Percentiles rank a stretch among this genome's conserved stretches.
These are phyloP conservation scores for Pyricularia sp. DNA, from an alignment of 2,329 filamentous ascomycete species.

Conservation along the genomic window DNA sequence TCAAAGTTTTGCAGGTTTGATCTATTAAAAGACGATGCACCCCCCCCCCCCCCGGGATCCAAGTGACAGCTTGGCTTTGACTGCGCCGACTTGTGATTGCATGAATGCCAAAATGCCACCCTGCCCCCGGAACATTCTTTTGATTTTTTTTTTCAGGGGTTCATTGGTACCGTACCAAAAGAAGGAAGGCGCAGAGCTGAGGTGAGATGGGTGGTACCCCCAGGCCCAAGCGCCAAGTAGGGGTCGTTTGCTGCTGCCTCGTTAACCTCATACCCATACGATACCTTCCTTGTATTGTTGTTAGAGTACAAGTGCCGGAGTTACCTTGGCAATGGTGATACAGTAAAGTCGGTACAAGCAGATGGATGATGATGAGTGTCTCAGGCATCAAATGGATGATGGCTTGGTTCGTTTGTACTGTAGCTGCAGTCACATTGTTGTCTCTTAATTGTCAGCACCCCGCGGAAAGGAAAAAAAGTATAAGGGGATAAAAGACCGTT, in stretches of 20 bases:
- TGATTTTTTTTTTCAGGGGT: neutral
- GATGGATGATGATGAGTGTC: neutral
- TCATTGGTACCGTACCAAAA: neutral
- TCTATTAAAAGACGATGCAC: neutral
- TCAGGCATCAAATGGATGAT: neutral
- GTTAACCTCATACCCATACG: no score
- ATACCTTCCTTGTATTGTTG: no score
- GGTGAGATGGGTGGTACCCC: neutral
- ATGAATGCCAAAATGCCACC: neutral
- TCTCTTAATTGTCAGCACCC: neutral
- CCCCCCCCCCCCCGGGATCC: neutral
- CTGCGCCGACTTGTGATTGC: neutral
- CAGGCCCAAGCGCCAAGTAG: neutral
- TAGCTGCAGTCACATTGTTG: neutral
- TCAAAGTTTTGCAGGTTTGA: neutral
- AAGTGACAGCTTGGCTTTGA: neutral
- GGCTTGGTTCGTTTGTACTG: neutral
- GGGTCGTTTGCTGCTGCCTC: neutral
- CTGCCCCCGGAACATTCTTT: neutral
- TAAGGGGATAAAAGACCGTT: no score
- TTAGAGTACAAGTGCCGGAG: neutral
- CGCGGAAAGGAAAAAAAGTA: no score
- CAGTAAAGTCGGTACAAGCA: neutral
- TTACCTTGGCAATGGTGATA: neutral
- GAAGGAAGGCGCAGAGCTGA: neutral